Percentiles rank a stretch among this genome's conserved stretches.
Evolutionary conservation across 2,329 filamentous ascomycete species (phyloP).

Genomic region (Sporothrix schenckii): DNA sequence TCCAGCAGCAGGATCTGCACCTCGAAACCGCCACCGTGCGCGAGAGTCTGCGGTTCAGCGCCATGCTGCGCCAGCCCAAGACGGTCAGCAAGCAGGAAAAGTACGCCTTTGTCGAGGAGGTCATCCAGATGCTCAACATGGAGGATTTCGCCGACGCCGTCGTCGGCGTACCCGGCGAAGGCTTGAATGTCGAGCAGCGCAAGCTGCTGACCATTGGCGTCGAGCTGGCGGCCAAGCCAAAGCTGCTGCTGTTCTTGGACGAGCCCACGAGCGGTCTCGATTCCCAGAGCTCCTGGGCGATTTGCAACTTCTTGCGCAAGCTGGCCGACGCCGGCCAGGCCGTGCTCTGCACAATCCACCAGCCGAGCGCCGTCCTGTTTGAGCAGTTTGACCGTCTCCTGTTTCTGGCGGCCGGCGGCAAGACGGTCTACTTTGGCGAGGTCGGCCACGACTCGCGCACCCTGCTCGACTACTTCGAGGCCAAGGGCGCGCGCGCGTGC

Average conservation of each 20-base stretch:
- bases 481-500: slow-evolving; percentile 52
- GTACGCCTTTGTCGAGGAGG: slow-evolving; percentile 82
- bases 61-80: slow-evolving; percentile 79
- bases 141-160: slow-evolving; percentile 85
- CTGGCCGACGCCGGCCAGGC: slow-evolving; percentile 49
- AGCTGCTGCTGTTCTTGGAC: slow-evolving; percentile 63
- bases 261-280: slow-evolving; percentile 66
- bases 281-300: slow-evolving; percentile 65
- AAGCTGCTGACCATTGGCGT: slow-evolving; percentile 86
- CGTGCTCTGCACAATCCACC: slow-evolving; percentile 41
- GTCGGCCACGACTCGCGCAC: slow-evolving; percentile 69
- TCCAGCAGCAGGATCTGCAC: slow-evolving; percentile 91
- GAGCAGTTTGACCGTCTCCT: slow-evolving; percentile 36
- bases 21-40: slow-evolving; percentile 82
- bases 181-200: slow-evolving; percentile 71
- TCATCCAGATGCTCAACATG: slow-evolving; percentile 91
- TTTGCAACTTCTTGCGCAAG: slow-evolving; percentile 63
- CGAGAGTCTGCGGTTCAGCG: slow-evolving; percentile 84
- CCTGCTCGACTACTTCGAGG: slow-evolving; percentile 75
- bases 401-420: slow-evolving; percentile 32
- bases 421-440: slow-evolving; percentile 35
- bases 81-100: slow-evolving; percentile 75
- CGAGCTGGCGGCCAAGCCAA: slow-evolving; percentile 89
- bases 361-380: slow-evolving; percentile 35
- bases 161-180: slow-evolving; percentile 66